Conservation (phyloP, 2,329 filamentous ascomycete species). For the Fusarium falciforme region DNA sequence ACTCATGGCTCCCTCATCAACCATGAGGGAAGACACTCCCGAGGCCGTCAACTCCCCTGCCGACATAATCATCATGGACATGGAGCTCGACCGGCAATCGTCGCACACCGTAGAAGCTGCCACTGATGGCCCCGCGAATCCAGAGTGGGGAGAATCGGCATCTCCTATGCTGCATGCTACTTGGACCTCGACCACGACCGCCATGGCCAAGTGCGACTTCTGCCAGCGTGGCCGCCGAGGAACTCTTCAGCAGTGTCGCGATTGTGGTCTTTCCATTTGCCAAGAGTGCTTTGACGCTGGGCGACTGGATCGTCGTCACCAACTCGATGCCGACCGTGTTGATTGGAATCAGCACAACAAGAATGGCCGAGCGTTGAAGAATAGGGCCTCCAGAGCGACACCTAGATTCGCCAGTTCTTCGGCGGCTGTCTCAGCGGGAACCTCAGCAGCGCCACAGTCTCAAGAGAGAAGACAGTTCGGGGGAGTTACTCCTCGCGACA, state of each 20-base stretch:
- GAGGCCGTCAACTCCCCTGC: background rate
- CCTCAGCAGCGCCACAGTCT: background rate
- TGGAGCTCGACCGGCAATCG: background rate
- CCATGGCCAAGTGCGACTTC: background rate
- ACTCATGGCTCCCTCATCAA: background rate
- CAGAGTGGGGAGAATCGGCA: background rate
- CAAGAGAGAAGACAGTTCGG: background rate
- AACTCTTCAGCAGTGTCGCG: background rate
- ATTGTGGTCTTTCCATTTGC: background rate
- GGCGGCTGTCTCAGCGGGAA: background rate
- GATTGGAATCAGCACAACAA: constrained; percentile 1
- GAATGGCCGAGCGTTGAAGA: background rate
- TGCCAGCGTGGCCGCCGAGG: background rate
- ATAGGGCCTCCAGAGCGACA: background rate
- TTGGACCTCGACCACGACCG: background rate
- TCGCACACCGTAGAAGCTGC: background rate
- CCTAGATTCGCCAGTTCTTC: background rate
- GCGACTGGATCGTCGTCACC: background rate
- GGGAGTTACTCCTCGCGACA: background rate
- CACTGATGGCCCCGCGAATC: background rate
- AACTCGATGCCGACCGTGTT: background rate
- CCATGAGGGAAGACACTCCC: background rate
- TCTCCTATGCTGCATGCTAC: background rate
- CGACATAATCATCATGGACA: background rate
- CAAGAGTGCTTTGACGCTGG: background rate